A percentile compares a stretch with the other conserved stretches of the same genome.
Conservation (phyloP, 2,329 filamentous ascomycete genomes). For the Aspergillus brasiliensis region DNA sequence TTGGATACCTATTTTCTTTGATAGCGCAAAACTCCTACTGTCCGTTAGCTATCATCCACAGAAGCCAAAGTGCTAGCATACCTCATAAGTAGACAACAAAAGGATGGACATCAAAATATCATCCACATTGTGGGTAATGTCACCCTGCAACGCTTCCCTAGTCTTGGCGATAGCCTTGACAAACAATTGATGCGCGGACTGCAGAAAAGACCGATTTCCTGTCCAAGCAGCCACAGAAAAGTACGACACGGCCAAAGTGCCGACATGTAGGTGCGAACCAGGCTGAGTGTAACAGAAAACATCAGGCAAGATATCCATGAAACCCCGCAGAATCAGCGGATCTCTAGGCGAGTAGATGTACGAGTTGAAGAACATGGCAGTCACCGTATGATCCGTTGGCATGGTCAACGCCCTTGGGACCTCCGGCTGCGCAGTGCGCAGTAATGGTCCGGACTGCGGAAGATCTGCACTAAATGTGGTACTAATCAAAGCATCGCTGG, state of each 20-base stretch:
- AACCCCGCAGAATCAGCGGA: slow-evolving; percentile 27
- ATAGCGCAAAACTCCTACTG: slow-evolving; percentile 29
- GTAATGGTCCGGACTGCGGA: not conserved
- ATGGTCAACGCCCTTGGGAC: slow-evolving; percentile 20
- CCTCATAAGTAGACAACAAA: slow-evolving; percentile 31
- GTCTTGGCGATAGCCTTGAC: slow-evolving; percentile 27
- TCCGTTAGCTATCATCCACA: not conserved
- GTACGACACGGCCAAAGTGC: slow-evolving; percentile 30
- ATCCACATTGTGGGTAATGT: slow-evolving; percentile 23
- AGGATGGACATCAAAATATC: slow-evolving; percentile 29
- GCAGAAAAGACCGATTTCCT: slow-evolving; percentile 25
- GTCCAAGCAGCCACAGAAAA: slow-evolving; percentile 35
- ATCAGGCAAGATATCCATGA: slow-evolving; percentile 31
- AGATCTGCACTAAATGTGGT: not conserved
- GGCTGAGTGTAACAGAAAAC: slow-evolving; percentile 21
- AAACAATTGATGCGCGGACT: slow-evolving; percentile 26
- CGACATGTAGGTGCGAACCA: slow-evolving; percentile 27
- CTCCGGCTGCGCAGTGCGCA: not conserved
- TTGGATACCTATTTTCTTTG: slow-evolving; percentile 23
- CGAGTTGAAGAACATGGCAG: slow-evolving; percentile 33
- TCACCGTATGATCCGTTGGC: slow-evolving; percentile 30
- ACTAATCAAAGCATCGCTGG: not conserved
- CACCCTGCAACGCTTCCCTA: slow-evolving; percentile 23
- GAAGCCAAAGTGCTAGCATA: slow-evolving; percentile 3
- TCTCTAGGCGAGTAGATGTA: slow-evolving; percentile 31